Percentiles rank a stretch among this genome's conserved stretches.
Conservation (phyloP, 495 filamentous ascomycete species). For the Aspergillus sparsus region DNA sequence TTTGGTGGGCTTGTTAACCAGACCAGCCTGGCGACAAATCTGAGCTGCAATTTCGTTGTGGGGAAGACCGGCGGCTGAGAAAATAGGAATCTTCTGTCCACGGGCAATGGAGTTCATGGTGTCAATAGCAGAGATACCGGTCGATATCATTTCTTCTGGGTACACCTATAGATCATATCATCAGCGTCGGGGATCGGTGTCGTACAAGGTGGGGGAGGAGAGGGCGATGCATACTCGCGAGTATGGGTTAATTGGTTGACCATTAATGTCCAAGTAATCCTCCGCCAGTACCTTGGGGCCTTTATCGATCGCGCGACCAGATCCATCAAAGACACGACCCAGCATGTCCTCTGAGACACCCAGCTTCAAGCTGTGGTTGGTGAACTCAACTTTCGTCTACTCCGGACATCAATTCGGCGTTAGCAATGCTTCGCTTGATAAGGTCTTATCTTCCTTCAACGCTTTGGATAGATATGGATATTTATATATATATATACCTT, state of each 20-base stretch:
- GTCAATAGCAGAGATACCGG: constrained; percentile 98
- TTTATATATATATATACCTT: constrained; percentile 59
- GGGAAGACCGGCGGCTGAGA: constrained; percentile 96
- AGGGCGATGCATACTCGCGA: constrained; percentile 65
- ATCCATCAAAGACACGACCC: constrained; percentile 98
- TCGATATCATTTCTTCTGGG: constrained; percentile 99
- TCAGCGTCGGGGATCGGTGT: constrained; percentile 24
- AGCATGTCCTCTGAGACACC: constrained; percentile 99
- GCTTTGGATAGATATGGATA: background rate
- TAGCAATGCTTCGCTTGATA: constrained; percentile 1
- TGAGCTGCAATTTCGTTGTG: constrained; percentile 99
- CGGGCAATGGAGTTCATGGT: constrained; percentile 99
- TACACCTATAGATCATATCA: constrained; percentile 64
- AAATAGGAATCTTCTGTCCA: constrained; percentile 99
- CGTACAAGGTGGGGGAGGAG: background rate
- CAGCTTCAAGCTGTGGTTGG: constrained; percentile 93
- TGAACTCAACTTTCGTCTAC: constrained; percentile 95
- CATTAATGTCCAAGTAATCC: constrained; percentile 98
- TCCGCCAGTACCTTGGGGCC: constrained; percentile 97
- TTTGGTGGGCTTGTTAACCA: constrained; percentile 90
- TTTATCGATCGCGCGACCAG: constrained; percentile 95
- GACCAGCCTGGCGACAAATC: constrained; percentile 92
- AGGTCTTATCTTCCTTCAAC: background rate
- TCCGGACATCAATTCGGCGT: background rate
- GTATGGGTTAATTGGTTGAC: constrained; percentile 98